These are phyloP conservation scores for Geotrichum armillariae DNA, from an alignment of 1,139 yeast species.

Conservation along the genomic window DNA sequence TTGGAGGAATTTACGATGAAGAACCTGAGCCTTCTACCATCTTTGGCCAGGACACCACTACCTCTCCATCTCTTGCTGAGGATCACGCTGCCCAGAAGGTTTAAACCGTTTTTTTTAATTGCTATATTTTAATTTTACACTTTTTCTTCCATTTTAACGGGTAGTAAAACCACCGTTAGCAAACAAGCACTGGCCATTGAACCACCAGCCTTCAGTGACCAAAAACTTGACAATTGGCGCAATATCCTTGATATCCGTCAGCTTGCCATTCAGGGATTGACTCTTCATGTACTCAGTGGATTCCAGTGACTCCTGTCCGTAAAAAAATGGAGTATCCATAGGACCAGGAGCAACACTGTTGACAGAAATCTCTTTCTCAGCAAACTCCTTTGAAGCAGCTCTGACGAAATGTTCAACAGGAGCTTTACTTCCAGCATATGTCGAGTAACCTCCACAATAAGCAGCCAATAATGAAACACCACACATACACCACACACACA, in stretches of 20 bases:
- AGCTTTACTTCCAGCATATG: conserved; percentile 62
- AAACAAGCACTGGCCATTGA: conserved; percentile 67
- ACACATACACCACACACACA: too few relatives aligned
- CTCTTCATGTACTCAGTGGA: conserved; percentile 57
- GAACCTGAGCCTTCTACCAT: conserved; percentile 2
- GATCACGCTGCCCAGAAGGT: neutral
- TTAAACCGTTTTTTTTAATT: neutral
- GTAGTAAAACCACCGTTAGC: conserved; percentile 70
- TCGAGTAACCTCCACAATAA: conserved; percentile 56
- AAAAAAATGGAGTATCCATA: conserved; percentile 70
- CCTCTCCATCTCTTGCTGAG: neutral
- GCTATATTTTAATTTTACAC: conserved; percentile 2
- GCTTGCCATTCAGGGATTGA: conserved; percentile 47
- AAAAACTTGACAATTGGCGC: conserved; percentile 63
- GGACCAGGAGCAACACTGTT: conserved; percentile 70
- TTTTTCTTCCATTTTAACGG: conserved; percentile 24
- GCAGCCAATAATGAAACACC: conserved; percentile 70
- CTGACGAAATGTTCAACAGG: conserved; percentile 61
- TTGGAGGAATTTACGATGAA: conserved; percentile 16
- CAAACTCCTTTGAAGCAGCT: conserved; percentile 58
- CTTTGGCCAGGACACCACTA: neutral
- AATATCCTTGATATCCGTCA: conserved; percentile 60
- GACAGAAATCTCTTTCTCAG: conserved; percentile 50
- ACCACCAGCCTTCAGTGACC: conserved; percentile 67
- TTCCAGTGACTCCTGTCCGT: conserved; percentile 56